These are phyloP conservation scores for Colletotrichum scovillei DNA, from an alignment of 2,329 filamentous ascomycete genomes.

Conservation along the genomic window DNA sequence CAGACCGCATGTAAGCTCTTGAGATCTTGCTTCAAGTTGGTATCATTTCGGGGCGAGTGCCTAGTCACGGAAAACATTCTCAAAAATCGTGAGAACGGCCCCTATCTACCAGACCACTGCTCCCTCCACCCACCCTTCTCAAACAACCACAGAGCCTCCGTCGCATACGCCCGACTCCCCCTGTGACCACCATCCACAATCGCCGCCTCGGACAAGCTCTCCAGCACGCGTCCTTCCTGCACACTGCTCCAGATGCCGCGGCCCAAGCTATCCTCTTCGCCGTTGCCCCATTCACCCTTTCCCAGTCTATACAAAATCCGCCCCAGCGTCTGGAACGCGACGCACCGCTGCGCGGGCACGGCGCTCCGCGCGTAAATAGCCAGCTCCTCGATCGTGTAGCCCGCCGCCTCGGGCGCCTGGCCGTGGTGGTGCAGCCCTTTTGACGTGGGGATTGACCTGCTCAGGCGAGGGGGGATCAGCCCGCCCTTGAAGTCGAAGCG, in stretches of 20 bases:
- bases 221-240: constrained; percentile 80
- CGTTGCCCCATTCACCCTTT: constrained; percentile 74
- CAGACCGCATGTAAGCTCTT: background rate
- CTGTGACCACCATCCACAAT: constrained; percentile 76
- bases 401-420: constrained; percentile 90
- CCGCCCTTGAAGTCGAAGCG: constrained; percentile 90
- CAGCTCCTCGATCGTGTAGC: constrained; percentile 91
- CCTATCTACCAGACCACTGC: constrained; percentile 66
- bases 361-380: constrained; percentile 83
- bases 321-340: constrained; percentile 92
- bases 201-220: constrained; percentile 82
- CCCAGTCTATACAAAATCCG: constrained; percentile 87
- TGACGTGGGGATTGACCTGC: constrained; percentile 78
- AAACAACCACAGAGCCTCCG: constrained; percentile 89
- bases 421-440: constrained; percentile 94
- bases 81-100: background rate
- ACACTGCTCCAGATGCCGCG: constrained; percentile 86
- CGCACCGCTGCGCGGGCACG: constrained; percentile 87
- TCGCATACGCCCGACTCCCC: constrained; percentile 85
- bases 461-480: constrained; percentile 80
- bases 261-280: constrained; percentile 68
- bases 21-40: background rate
- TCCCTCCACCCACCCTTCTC: constrained; percentile 78
- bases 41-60: background rate
- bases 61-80: background rate